Evolutionary conservation across 1,284 basidiomycete genomes (phyloP).

Genomic region (Malassezia slooffiae): DNA sequence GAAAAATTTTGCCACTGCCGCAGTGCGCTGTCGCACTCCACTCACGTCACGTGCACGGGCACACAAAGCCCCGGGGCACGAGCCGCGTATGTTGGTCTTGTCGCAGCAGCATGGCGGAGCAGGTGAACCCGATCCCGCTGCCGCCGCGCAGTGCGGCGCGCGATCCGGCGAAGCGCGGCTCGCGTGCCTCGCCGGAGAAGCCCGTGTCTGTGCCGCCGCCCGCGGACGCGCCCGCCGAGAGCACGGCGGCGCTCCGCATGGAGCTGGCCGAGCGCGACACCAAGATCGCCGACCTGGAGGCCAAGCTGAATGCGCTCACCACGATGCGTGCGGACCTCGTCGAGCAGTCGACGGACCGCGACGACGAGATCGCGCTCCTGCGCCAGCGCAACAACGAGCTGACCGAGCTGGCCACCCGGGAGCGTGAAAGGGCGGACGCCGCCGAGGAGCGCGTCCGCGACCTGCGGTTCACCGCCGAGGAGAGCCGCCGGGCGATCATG

Average conservation of each 20-base stretch:
- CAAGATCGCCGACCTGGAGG: slow-evolving; percentile 17
- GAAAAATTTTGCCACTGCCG: slow-evolving; percentile 2
- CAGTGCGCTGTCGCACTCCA: not conserved
- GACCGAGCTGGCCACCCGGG: slow-evolving; percentile 9
- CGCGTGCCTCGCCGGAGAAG: too few relatives aligned
- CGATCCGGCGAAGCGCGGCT: too few relatives aligned
- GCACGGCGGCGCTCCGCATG: not conserved
- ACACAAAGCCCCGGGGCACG: too few relatives aligned
- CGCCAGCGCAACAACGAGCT: slow-evolving; percentile 16
- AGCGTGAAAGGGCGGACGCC: slow-evolving; percentile 20
- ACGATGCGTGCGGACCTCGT: slow-evolving; percentile 25
- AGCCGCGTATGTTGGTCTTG: too few relatives aligned
- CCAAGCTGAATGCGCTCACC: slow-evolving; percentile 25
- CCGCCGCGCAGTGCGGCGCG: slow-evolving; percentile 12
- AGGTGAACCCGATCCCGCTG: slow-evolving; percentile 5
- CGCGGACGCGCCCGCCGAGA: not conserved
- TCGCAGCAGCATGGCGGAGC: too few relatives aligned
- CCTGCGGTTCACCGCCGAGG: slow-evolving; percentile 35
- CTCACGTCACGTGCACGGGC: too few relatives aligned
- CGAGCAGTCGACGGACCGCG: slow-evolving; percentile 29
- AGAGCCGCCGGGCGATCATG: slow-evolving; percentile 39
- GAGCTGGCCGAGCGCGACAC: not conserved
- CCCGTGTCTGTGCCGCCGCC: too few relatives aligned
- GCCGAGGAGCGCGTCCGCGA: slow-evolving; percentile 38
- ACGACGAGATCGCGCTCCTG: slow-evolving; percentile 31